Evolutionary conservation across 2,329 filamentous ascomycete genomes (phyloP).

Genomic region (Colletotrichum agaves): DNA sequence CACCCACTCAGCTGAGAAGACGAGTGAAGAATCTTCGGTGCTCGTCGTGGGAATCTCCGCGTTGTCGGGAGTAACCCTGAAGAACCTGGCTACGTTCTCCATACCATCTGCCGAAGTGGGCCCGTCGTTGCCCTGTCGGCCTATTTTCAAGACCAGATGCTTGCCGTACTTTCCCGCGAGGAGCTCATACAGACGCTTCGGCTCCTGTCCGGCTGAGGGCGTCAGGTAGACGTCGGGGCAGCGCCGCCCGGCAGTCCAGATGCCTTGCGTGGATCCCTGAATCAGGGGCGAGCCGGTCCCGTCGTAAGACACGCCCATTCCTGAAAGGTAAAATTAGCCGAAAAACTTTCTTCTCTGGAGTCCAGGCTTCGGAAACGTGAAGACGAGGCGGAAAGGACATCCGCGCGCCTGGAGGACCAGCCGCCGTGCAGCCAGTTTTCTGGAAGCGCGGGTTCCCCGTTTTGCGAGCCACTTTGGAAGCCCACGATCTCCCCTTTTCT

Average conservation of each 20-base stretch:
- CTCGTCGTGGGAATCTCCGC: conserved; percentile 21
- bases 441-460: conserved; percentile 9
- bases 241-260: conserved; percentile 52
- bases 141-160: conserved; percentile 43
- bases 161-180: conserved; percentile 45
- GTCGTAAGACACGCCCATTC: conserved; percentile 55
- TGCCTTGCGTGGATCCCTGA: conserved; percentile 44
- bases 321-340: conserved; percentile 39
- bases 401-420: too few species aligned
- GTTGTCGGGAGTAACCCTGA: conserved; percentile 28
- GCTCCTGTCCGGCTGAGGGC: conserved; percentile 21
- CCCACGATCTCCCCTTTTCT: not conserved
- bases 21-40: conserved; percentile 4
- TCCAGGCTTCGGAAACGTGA: not conserved
- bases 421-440: not conserved
- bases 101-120: conserved; percentile 3
- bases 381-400: not conserved
- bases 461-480: not conserved
- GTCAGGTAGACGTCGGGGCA: conserved; percentile 51
- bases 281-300: conserved; percentile 49
- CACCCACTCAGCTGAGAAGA: conserved; percentile 47
- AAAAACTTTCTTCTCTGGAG: not conserved
- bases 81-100: conserved; percentile 16
- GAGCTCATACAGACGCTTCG: conserved; percentile 46
- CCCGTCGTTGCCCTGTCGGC: conserved; percentile 23